Evolutionary conservation across 1,284 basidiomycete species (phyloP), one percentile per base, ranked within the genome.

Genomic region (Moesziomyces sp.): DNA sequence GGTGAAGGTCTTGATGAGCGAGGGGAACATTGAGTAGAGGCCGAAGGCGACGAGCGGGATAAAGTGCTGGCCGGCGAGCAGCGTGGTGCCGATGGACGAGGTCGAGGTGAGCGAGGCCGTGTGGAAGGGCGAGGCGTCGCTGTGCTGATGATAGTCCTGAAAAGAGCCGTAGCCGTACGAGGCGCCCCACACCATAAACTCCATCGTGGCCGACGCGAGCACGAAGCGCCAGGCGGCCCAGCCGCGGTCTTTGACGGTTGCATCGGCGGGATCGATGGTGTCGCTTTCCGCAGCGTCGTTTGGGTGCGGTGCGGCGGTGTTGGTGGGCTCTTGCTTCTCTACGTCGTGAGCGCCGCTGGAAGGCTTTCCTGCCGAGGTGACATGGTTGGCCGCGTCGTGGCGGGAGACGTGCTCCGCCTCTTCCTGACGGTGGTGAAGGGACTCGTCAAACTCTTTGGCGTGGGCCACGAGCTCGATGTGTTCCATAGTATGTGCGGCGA

Each of bases 131-230:
- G 77, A 79, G 30, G 23, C 30, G 0, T 65, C 55, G 24, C 78
- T 43, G 43, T 74, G 68, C 46, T 68, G 46, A 55, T 81, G 82
- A 46, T 80, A 84, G 35, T 79, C 74, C 49, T 82, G 80, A 52
- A 77, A 82, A 5, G 77, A 69, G 16, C 82, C 82, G 48, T 77
- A 83, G 11, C 76, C 67, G 57, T 75, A 68, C 14, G 68, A 57
- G 8, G 61, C 56, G 23, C 77, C 77, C 75, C 75, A 77, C 56
- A 73, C 64, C 63, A 77, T 74, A 33, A 77, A 60, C 60, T 75
- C 72, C 47, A 60, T 74, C 6, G 58, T 46, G 7, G 62, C 60
- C 10, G 63, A 58, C 21, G 63, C 58, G 42, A 66, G 52, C 13
- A 77, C 44, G 24, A 77, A 77, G 30, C 52, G 50, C 65, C 66